These are phyloP conservation scores for Carex sylvatica DNA, from an alignment of 202 grass and related monocot genomes.

Conservation along the genomic window DNA sequence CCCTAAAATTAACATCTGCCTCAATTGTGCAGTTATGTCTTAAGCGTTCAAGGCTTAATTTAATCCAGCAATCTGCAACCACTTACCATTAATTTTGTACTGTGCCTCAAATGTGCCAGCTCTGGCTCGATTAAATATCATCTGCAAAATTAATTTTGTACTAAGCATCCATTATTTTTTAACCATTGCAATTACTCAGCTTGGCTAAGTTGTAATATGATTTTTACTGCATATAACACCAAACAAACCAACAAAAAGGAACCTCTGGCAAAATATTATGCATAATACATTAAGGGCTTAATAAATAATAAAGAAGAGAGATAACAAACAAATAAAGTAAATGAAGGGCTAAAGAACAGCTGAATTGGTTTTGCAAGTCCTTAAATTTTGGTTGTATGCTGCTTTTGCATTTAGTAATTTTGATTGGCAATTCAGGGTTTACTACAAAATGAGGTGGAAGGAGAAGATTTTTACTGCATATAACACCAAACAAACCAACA, in stretches of 20 bases:
- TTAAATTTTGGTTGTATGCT: constrained; percentile 3
- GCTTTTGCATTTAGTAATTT: background rate
- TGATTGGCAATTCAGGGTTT: constrained; percentile 48
- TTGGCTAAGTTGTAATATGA: background rate
- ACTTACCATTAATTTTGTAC: background rate
- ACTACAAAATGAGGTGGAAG: constrained; percentile 90
- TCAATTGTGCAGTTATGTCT: background rate
- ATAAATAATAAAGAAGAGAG: background rate
- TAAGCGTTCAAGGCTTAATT: background rate
- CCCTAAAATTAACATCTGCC: background rate
- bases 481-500: background rate
- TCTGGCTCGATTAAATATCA: background rate
- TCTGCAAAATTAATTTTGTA: background rate
- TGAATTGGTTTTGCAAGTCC: background rate
- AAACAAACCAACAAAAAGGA: background rate
- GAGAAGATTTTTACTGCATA: constrained; percentile 35
- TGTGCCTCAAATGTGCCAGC: background rate
- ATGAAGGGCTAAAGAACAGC: background rate
- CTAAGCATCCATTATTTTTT: background rate
- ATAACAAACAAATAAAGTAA: background rate
- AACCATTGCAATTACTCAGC: background rate
- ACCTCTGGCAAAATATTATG: background rate
- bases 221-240: background rate
- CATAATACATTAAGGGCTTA: background rate
- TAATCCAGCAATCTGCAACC: background rate